A percentile compares a stretch with the other conserved stretches of the same genome.
Evolutionary conservation across 2,329 filamentous ascomycete genomes (phyloP).

Genomic region (Ophiosphaerella narmari): DNA sequence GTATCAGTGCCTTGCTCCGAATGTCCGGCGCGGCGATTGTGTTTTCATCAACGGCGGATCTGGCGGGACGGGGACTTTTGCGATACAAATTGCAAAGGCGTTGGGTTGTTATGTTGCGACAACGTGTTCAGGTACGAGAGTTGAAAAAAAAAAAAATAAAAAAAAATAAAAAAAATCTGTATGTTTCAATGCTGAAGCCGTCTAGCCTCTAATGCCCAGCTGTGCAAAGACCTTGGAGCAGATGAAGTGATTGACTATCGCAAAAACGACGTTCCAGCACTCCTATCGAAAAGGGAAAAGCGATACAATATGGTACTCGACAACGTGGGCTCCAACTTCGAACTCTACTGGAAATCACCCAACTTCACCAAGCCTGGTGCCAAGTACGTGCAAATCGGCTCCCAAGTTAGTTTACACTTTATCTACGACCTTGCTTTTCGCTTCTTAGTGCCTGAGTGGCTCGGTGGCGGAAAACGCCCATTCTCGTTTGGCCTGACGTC

Average conservation of each 20-base stretch:
- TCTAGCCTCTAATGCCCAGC: conserved; percentile 53
- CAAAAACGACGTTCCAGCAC: conserved; percentile 50
- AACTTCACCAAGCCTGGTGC: conserved; percentile 16
- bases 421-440: conserved; percentile 20
- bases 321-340: conserved; percentile 52
- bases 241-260: conserved; percentile 66
- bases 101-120: conserved; percentile 62
- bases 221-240: conserved; percentile 63
- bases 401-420: conserved; percentile 19
- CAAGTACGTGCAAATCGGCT: conserved; percentile 27
- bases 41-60: conserved; percentile 68
- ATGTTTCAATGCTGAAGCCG: conserved; percentile 9
- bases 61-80: conserved; percentile 64
- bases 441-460: conserved; percentile 33
- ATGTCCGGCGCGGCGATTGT: conserved; percentile 46
- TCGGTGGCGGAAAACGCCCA: conserved; percentile 56
- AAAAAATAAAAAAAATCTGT: too few species aligned
- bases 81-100: conserved; percentile 65
- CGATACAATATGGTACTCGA: conserved; percentile 62
- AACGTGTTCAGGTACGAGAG: conserved; percentile 56
- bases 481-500: conserved; percentile 43
- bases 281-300: conserved; percentile 51
- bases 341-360: conserved; percentile 26
- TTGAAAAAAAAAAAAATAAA: too few species aligned
- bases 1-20: conserved; percentile 21